Evolutionary conservation across 169 alveolate genomes (phyloP).

Genomic region (Plasmodium inui): DNA sequence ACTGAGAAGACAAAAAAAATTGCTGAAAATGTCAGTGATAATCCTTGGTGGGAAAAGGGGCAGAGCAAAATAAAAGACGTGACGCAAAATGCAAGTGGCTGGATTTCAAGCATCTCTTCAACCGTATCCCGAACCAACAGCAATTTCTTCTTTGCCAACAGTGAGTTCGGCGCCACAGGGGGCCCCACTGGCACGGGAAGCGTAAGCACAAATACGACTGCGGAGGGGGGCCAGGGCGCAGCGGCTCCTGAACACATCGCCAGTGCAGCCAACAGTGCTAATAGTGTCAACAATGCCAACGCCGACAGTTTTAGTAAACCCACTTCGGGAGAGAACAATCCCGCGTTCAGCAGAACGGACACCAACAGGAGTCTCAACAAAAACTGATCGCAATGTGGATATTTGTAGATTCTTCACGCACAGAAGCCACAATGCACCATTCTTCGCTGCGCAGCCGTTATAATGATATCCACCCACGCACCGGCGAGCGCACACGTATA

Average conservation of each 20-base stretch:
- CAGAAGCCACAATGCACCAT: not conserved
- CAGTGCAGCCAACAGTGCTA: not conserved
- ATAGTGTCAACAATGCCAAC: not conserved
- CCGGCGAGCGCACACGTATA: not conserved
- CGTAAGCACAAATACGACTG: not conserved
- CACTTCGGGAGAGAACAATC: not conserved
- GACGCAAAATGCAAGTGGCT: slow-evolving; percentile 75
- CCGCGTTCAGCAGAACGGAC: not conserved
- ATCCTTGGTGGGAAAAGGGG: slow-evolving; percentile 74
- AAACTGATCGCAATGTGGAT: not conserved
- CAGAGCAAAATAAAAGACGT: slow-evolving; percentile 74
- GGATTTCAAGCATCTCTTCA: slow-evolving; percentile 72
- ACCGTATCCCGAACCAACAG: slow-evolving; percentile 60
- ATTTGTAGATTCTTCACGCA: not conserved
- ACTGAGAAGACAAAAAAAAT: slow-evolving; percentile 74
- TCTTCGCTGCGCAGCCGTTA: not conserved
- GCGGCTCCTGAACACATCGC: not conserved
- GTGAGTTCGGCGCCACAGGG: not conserved
- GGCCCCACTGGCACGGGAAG: not conserved
- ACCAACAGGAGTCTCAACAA: not conserved
- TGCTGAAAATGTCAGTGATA: slow-evolving; percentile 76
- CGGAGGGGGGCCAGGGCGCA: not conserved
- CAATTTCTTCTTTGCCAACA: slow-evolving; percentile 56
- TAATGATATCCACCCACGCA: not conserved
- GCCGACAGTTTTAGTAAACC: not conserved